Evolutionary conservation across 176 grass and related monocot genomes (phyloP).

Genomic region (Sorghum bicolor): DNA sequence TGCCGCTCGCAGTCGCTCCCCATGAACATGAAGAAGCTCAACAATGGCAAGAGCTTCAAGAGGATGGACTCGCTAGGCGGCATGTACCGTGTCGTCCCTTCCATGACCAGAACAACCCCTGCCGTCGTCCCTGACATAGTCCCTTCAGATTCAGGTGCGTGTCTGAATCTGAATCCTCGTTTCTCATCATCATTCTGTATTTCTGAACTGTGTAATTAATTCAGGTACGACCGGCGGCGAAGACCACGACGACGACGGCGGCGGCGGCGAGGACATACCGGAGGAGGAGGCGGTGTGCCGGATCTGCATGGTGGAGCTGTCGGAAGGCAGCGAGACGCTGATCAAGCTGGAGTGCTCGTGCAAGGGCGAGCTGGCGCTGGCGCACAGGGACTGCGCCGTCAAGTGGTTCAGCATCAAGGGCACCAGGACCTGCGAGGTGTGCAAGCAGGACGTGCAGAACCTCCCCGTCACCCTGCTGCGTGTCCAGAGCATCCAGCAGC

Average conservation of each 20-base stretch:
- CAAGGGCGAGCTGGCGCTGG: slow-evolving; percentile 83
- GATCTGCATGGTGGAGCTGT: slow-evolving; percentile 83
- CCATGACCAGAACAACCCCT: slow-evolving; percentile 19
- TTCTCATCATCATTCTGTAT: too few relatives aligned
- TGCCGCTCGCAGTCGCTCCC: slow-evolving; percentile 79
- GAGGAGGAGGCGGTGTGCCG: slow-evolving; percentile 95
- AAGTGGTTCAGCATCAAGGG: slow-evolving; percentile 96
- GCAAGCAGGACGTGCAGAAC: slow-evolving; percentile 75
- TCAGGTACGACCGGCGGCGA: too few relatives aligned
- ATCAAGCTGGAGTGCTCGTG: slow-evolving; percentile 80
- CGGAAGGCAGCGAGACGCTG: slow-evolving; percentile 54
- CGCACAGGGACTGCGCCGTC: slow-evolving; percentile 75
- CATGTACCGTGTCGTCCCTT: slow-evolving; percentile 70
- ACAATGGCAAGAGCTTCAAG: slow-evolving; percentile 61
- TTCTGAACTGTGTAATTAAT: too few relatives aligned
- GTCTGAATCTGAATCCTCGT: too few relatives aligned
- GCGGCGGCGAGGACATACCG: slow-evolving; percentile 62
- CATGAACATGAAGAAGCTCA: slow-evolving; percentile 48
- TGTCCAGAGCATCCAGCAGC: slow-evolving; percentile 32
- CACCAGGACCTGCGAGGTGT: slow-evolving; percentile 80
- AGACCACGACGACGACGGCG: background rate
- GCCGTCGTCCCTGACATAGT: background rate
- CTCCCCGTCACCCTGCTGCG: slow-evolving; percentile 82
- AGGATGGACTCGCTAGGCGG: slow-evolving; percentile 76
- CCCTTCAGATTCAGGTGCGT: background rate